phyloP scores from a whole-genome alignment of 768 basidiomycete genomes.

The Auricularia cornea region DNA sequence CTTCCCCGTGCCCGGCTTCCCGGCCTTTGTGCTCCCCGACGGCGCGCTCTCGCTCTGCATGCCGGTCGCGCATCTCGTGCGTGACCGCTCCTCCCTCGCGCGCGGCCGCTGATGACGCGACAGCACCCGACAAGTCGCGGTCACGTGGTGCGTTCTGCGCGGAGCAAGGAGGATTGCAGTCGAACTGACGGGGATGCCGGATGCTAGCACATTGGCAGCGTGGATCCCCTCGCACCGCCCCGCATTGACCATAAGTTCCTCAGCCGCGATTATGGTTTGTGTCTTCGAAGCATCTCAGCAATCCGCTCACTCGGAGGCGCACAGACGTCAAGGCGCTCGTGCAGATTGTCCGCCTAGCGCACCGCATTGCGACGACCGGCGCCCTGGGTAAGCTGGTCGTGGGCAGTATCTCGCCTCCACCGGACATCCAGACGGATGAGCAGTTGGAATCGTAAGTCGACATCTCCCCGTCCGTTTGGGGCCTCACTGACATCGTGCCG shows the following conservation, averaged over 20 bases:
- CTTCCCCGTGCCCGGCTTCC: neutral
- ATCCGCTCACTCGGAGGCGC: no score
- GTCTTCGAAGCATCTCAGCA: no score
- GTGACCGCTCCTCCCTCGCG: neutral
- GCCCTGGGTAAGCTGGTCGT: no score
- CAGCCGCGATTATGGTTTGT: neutral
- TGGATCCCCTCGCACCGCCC: conserved; percentile 23
- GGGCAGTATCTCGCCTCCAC: no score
- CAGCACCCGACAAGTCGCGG: conserved; percentile 6
- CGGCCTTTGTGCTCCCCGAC: neutral
- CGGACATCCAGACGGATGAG: no score
- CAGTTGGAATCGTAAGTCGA: no score
- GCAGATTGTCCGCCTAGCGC: no score
- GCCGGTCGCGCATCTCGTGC: neutral
- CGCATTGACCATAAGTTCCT: conserved; percentile 34
- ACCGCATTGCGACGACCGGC: no score
- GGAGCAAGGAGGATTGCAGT: no score
- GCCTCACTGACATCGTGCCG: no score
- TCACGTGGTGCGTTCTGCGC: neutral
- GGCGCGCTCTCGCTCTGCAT: neutral
- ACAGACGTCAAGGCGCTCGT: conserved; percentile 1
- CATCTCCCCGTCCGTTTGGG: no score
- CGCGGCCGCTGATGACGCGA: neutral
- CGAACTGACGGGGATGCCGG: neutral
- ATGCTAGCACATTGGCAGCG: conserved; percentile 18